Base-by-base conservation (phyloP, 495 filamentous ascomycete genomes). In the Clohesyomyces aquaticus region DNA sequence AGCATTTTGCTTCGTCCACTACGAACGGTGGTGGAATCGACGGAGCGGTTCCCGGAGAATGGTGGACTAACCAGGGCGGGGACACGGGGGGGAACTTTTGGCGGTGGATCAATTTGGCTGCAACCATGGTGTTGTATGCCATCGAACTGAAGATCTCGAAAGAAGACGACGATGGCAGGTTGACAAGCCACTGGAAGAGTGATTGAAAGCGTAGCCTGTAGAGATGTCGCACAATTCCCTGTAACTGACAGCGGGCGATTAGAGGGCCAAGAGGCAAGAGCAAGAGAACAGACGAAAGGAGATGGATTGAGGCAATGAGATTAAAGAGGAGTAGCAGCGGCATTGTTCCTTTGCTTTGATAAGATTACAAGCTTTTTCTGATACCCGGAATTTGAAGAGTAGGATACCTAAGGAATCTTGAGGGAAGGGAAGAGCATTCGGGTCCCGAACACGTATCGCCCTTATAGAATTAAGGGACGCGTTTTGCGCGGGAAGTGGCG, bases 21-120 rank as follows among this genome's bases (percentile, higher is more conserved):
- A 74, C 78, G 59, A 79, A 78, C 23, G 68, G 65, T 18, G 62
- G 21, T 41, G 59, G 35, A 18, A 76, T 69, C 32, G 84, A 83
- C 73, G 82, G 82, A 32, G 82, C 46, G 11, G 47, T 77, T n/a
- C 77, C 76, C 38, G 88, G 85, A 22, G 90, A 93, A 63, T 95
- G 91, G 84, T 96, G 90, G 91, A 92, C 85, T 35, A 86, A 75
- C 26, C 88, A 92, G 69, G 89, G 87, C 18, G 87, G 86, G 1
- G 87, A 88, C 57, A 84, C 86, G 14, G 91, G 91, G 10, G 89
- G 91, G 1, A 93, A 94, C 69, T 79, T 91, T 1, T 96, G 91
- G 90, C 82, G 91, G 27, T 98, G 94, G 94, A 81, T 95, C 59
- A 98, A 98, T 70, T 78, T 97, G 49, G 88, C 84, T 18, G 86